phyloP scores from a whole-genome alignment of 108 stramenopile species.

The Skeletonema grethae region DNA sequence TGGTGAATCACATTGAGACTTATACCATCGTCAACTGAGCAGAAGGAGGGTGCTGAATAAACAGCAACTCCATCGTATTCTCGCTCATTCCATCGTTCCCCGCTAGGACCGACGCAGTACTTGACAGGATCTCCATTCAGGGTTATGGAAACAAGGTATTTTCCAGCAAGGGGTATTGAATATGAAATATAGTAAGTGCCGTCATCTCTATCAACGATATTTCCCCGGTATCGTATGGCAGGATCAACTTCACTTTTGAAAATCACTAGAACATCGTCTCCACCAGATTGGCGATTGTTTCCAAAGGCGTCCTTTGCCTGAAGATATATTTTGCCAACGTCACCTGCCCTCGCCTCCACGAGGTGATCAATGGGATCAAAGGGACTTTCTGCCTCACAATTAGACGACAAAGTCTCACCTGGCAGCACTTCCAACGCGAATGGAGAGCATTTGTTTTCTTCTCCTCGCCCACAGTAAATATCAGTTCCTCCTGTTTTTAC shows the following conservation, averaged over 20 bases:
- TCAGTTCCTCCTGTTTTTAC: conserved; percentile 78
- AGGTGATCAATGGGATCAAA: conserved; percentile 60
- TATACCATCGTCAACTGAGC: conserved; percentile 39
- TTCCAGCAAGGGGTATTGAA: conserved; percentile 74
- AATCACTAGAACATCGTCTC: conserved; percentile 59
- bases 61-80: conserved; percentile 62
- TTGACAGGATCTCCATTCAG: conserved; percentile 58
- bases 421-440: conserved; percentile 69
- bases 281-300: conserved; percentile 66
- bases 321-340: conserved; percentile 62
- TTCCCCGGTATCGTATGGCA: conserved; percentile 51
- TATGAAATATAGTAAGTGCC: conserved; percentile 77
- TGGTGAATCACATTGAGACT: conserved; percentile 67
- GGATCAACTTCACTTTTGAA: conserved; percentile 28
- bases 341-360: conserved; percentile 73
- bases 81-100: conserved; percentile 44
- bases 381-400: conserved; percentile 57
- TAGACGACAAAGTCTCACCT: conserved; percentile 58
- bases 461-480: conserved; percentile 83
- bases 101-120: conserved; percentile 45
- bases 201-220: conserved; percentile 61
- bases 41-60: conserved; percentile 60
- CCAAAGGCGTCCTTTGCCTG: conserved; percentile 86
- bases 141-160: conserved; percentile 61
- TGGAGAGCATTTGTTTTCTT: conserved; percentile 76